Evolutionary conservation across 345 rosid genomes (phyloP), one percentile per base, ranked within the genome.

Genomic region (Gynandropsis gynandra): DNA sequence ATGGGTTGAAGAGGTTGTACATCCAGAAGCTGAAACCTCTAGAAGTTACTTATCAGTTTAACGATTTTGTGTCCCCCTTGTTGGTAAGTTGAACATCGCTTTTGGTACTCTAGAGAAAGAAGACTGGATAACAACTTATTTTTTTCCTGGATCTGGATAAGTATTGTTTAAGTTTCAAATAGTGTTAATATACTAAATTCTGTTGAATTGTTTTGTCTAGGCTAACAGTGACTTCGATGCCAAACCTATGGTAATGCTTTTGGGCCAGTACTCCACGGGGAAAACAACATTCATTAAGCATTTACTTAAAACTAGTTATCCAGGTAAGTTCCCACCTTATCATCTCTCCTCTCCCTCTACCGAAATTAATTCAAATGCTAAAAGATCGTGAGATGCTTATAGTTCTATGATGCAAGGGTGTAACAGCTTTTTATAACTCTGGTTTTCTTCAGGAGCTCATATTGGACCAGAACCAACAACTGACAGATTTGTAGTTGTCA

Each of bases 391-490:
- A 18, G 24, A 57, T 50, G 19, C 32, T 7, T n/a, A 44, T 49
- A 33, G 14, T 29, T 34, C 34, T 32, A 24, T 47, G 36, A 43
- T 41, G 2, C 39, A 34, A 16, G 27, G 13, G 13, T 40, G 13
- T 36, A 47, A 10, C 40, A 32, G 55, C 55, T 33, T 17, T 20
- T 1, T 46, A 16, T 47, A 17, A 37, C 21, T 13, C 16, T 31
- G 52, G 21, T 33, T 61, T 58, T 18, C 62, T 65, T 17, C 88
- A 92, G 98, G 98, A 67, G 89, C 96, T 55, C 96, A 92, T 66
- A 85, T 85, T 72, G 96, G 96, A 67, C 96, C 98, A 36, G 98
- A 92, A 54, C 98, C 98, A 13, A 92, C 96, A 4, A 92, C 96
- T 7, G 98, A 92, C 72, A 80, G 96, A 83, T 92, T 92, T 79